These are phyloP conservation scores for Diplodia intermedia DNA, from an alignment of 2,329 filamentous ascomycete species.

Conservation along the genomic window DNA sequence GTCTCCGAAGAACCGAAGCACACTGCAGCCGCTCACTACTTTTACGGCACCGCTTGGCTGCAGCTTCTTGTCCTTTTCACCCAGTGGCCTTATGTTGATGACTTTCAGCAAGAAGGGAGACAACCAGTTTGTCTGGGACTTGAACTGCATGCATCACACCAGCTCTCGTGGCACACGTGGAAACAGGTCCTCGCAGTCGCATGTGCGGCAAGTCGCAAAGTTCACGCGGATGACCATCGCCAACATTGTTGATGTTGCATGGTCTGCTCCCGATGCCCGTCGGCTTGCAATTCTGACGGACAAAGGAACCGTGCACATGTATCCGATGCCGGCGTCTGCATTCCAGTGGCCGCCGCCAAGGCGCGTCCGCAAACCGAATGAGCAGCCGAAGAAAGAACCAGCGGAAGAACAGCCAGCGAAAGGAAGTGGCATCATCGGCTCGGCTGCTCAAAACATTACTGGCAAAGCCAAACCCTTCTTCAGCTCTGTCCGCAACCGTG, in stretches of 20 bases:
- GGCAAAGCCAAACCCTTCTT: slow-evolving; percentile 52
- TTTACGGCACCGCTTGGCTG: slow-evolving; percentile 76
- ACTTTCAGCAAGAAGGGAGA: slow-evolving; percentile 86
- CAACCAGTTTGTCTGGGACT: slow-evolving; percentile 80
- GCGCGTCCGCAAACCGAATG: slow-evolving; percentile 44
- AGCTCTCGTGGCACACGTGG: slow-evolving; percentile 48
- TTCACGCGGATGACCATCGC: slow-evolving; percentile 93
- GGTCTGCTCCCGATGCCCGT: slow-evolving; percentile 82
- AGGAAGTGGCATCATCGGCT: slow-evolving; percentile 30
- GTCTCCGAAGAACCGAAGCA: slow-evolving; percentile 58
- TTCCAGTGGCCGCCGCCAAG: slow-evolving; percentile 85
- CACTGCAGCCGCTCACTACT: slow-evolving; percentile 69
- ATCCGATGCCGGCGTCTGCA: slow-evolving; percentile 81
- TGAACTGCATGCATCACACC: slow-evolving; percentile 63
- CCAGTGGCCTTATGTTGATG: slow-evolving; percentile 74
- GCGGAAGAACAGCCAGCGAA: background rate
- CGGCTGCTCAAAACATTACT: slow-evolving; percentile 51
- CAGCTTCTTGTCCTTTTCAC: slow-evolving; percentile 80
- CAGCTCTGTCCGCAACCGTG: slow-evolving; percentile 47
- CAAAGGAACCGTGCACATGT: slow-evolving; percentile 91
- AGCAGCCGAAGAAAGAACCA: slow-evolving; percentile 38
- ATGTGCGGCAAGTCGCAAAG: slow-evolving; percentile 82
- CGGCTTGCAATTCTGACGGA: slow-evolving; percentile 89
- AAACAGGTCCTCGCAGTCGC: slow-evolving; percentile 38
- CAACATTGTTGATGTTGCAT: slow-evolving; percentile 86